Conservation (phyloP, 192 early-diverging fungal species). For the Gryganskiella cystojenkinii region DNA sequence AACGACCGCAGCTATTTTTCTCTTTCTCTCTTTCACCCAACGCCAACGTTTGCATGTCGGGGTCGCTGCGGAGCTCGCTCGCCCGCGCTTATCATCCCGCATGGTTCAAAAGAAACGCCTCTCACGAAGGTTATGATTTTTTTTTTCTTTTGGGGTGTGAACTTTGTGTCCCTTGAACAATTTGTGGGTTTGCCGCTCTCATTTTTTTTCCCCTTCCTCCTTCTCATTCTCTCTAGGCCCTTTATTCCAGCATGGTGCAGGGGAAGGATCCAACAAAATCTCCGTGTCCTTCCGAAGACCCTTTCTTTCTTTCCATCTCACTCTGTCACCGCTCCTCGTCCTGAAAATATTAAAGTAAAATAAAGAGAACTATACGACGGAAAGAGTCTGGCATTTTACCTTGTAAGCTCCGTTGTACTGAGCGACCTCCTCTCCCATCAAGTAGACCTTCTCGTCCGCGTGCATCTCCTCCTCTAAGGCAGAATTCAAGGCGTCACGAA, state of each 20-base stretch:
- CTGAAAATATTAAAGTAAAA: background rate
- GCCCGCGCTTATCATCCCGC: no score
- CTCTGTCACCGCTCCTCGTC: background rate
- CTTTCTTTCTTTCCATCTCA: background rate
- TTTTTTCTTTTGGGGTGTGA: no score
- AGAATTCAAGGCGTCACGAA: constrained; percentile 95
- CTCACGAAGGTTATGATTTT: no score
- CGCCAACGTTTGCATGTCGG: no score
- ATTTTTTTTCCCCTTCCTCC: constrained; percentile 5
- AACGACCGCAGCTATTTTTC: no score
- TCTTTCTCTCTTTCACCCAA: no score
- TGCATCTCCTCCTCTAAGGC: constrained; percentile 97
- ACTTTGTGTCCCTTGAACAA: constrained; percentile 1
- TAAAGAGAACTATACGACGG: background rate
- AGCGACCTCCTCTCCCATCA: constrained; percentile 96
- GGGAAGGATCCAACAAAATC: background rate
- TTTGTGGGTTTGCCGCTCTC: background rate
- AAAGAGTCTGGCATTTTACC: constrained; percentile 68
- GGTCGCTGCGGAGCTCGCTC: no score
- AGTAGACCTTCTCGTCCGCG: constrained; percentile 86
- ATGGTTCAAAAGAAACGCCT: no score
- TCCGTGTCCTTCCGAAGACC: background rate
- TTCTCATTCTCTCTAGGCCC: background rate
- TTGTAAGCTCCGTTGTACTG: constrained; percentile 99
- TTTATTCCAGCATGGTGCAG: background rate